Conservation (phyloP, 2,329 filamentous ascomycete species). For the Westerdykella aurantiaca region DNA sequence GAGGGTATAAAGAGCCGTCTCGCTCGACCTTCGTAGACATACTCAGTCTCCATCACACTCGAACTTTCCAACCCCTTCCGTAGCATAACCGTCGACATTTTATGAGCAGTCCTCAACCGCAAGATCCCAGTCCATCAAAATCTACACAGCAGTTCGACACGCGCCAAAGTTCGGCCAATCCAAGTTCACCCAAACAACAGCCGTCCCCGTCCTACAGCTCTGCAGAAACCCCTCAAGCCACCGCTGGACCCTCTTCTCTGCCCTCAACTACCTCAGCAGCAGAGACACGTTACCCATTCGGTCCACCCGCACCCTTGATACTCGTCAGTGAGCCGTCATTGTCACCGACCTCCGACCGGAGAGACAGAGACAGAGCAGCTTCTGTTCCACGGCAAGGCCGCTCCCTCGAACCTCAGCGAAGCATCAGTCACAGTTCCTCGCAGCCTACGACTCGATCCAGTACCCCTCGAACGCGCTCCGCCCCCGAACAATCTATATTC, state of each 20-base stretch:
- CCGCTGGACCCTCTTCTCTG: conserved; percentile 12
- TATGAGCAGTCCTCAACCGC: conserved; percentile 21
- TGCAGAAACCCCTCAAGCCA: conserved; percentile 19
- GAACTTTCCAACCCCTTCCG: conserved; percentile 1
- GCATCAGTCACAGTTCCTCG: conserved; percentile 7
- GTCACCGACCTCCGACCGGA: conserved; percentile 5
- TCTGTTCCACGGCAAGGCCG: conserved; percentile 10
- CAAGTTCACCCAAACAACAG: conserved; percentile 9
- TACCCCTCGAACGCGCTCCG: conserved; percentile 3
- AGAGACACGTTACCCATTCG: too few species aligned
- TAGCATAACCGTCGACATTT: conserved; percentile 3
- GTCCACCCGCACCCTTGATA: conserved; percentile 11
- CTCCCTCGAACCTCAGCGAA: conserved; percentile 8
- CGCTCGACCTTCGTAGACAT: conserved; percentile 1
- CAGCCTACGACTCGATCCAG: conserved; percentile 8
- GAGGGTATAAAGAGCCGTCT: conserved; percentile 22
- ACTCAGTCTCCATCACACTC: neutral
- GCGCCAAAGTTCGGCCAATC: conserved; percentile 5
- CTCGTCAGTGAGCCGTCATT: conserved; percentile 13
- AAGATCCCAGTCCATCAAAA: conserved; percentile 21
- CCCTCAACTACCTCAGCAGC: conserved; percentile 4
- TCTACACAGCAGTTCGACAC: conserved; percentile 9
- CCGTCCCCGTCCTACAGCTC: conserved; percentile 6
- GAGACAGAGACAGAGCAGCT: conserved; percentile 1
- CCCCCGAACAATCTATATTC: too few species aligned